A percentile compares a stretch with the other conserved stretches of the same genome.
phyloP scores from a whole-genome alignment of 2,329 filamentous ascomycete genomes.

The Didymellaceae sp. region DNA sequence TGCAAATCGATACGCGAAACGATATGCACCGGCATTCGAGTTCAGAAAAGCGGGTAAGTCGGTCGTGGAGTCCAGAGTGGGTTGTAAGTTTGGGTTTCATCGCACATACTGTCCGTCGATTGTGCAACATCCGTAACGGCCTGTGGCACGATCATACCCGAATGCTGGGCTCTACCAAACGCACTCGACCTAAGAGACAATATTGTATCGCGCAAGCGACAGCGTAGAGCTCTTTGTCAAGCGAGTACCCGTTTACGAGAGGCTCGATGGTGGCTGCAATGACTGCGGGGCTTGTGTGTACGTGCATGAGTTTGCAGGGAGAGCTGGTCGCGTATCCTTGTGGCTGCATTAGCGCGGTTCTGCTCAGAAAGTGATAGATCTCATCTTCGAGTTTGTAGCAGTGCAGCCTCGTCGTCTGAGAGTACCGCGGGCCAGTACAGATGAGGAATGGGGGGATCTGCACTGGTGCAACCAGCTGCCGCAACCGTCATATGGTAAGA shows the following conservation, averaged over 20 bases:
- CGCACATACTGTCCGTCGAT: not conserved
- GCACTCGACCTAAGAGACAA: not conserved
- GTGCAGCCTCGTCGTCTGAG: slow-evolving; percentile 7
- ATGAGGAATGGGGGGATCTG: slow-evolving; percentile 9
- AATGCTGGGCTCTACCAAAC: not conserved
- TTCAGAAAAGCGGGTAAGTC: not conserved
- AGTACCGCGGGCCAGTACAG: slow-evolving; percentile 3
- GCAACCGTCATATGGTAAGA: slow-evolving; percentile 7
- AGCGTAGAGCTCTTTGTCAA: not conserved
- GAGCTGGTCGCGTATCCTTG: slow-evolving; percentile 9
- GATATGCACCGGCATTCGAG: not conserved
- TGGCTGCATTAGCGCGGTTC: slow-evolving; percentile 14
- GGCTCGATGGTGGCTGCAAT: not conserved
- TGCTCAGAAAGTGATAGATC: slow-evolving; percentile 10
- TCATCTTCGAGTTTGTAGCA: not conserved
- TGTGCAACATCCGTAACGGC: not conserved
- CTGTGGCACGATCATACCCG: slow-evolving; percentile 1
- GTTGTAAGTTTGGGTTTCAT: slow-evolving; percentile 1
- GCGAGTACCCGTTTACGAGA: not conserved
- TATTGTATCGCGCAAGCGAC: not conserved
- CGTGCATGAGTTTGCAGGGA: slow-evolving; percentile 10
- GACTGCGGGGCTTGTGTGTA: slow-evolving; percentile 13
- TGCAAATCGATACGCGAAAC: too few species aligned
- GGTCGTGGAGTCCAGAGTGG: not conserved
- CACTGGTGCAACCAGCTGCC: slow-evolving; percentile 3